These are phyloP conservation scores for Conticribra guillardii DNA, from an alignment of 108 stramenopile species.

Conservation along the genomic window DNA sequence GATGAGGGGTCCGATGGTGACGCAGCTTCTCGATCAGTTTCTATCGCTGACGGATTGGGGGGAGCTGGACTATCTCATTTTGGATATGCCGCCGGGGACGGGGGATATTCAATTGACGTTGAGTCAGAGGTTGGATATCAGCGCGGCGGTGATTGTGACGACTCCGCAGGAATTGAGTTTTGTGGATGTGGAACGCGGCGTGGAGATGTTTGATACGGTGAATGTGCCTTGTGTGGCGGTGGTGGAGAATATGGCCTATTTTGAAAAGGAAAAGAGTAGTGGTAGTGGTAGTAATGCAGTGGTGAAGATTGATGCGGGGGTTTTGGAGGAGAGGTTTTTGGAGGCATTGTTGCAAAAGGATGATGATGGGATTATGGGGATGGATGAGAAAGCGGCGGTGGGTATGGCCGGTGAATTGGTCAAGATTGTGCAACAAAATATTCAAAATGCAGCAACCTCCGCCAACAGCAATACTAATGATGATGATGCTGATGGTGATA, in stretches of 20 bases:
- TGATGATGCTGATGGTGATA: not conserved
- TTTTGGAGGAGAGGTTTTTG: conserved; percentile 39
- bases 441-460: conserved; percentile 3
- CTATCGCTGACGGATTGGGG: conserved; percentile 95
- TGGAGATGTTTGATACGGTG: conserved; percentile 95
- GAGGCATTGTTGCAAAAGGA: conserved; percentile 22
- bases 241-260: conserved; percentile 99
- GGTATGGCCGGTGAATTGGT: conserved; percentile 55
- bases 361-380: conserved; percentile 26
- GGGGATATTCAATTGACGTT: conserved; percentile 98
- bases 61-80: conserved; percentile 92
- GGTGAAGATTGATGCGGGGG: conserved; percentile 35
- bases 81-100: conserved; percentile 99
- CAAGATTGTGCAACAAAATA: conserved; percentile 48
- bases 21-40: conserved; percentile 93
- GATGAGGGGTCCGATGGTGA: conserved; percentile 91
- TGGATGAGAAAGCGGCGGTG: conserved; percentile 5
- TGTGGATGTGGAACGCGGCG: conserved; percentile 96
- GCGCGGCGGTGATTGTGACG: conserved; percentile 97
- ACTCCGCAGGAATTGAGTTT: conserved; percentile 96
- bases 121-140: conserved; percentile 90
- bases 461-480: not conserved
- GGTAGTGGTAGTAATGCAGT: not conserved
- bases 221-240: conserved; percentile 94
- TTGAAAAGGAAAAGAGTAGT: conserved; percentile 53